These are phyloP conservation scores for Monosporascus sp. DNA, from an alignment of 2,329 filamentous ascomycete species.

Conservation along the genomic window DNA sequence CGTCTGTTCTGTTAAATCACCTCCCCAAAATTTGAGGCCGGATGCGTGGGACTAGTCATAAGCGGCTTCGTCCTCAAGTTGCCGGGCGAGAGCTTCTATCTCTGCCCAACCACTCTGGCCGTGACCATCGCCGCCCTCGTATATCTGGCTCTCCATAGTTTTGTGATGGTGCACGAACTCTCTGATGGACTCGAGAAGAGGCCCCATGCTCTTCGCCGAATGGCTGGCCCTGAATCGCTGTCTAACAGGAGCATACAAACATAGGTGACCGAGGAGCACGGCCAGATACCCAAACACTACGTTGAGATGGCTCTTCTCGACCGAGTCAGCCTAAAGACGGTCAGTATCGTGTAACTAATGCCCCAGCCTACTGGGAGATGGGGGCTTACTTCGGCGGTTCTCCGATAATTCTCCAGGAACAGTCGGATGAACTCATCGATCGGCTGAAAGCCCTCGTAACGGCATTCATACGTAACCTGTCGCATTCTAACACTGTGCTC, in stretches of 20 bases:
- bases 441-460: constrained; percentile 32
- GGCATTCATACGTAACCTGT: constrained; percentile 37
- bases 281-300: constrained; percentile 84
- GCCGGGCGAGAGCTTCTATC: constrained; percentile 35
- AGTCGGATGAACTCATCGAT: constrained; percentile 57
- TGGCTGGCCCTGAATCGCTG: constrained; percentile 37
- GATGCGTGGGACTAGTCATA: constrained; percentile 13
- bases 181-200: constrained; percentile 46
- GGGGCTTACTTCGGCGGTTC: constrained; percentile 60
- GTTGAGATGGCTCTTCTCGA: constrained; percentile 71
- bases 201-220: constrained; percentile 37
- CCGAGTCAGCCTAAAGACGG: constrained; percentile 55
- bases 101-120: constrained; percentile 29
- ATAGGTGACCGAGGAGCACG: constrained; percentile 77
- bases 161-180: constrained; percentile 50
- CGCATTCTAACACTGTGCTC: constrained; percentile 68
- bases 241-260: constrained; percentile 46
- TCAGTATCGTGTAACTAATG: constrained; percentile 11
- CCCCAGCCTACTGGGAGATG: not conserved
- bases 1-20: not conserved
- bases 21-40: not conserved
- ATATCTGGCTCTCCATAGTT: constrained; percentile 36
- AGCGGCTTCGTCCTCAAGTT: constrained; percentile 27
- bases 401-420: constrained; percentile 63
- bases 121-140: constrained; percentile 28